phyloP scores from a whole-genome alignment of 2,329 filamentous ascomycete genomes.

The Penicillium carneum region DNA sequence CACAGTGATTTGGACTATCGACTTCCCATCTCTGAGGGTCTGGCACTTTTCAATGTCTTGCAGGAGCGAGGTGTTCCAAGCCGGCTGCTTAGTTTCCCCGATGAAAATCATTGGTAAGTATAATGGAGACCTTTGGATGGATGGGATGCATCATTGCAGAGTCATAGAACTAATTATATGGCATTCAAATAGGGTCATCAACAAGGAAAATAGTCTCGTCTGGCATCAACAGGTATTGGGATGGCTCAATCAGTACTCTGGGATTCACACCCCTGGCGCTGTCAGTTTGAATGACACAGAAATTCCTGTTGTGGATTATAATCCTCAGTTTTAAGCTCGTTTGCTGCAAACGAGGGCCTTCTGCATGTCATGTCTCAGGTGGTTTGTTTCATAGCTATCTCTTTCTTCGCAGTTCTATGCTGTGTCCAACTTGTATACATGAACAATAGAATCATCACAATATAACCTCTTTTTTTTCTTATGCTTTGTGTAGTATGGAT shows the following conservation, averaged over 20 bases:
- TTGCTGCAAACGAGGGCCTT: neutral
- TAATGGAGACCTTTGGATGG: neutral
- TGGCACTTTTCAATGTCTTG: slow-evolving; percentile 81
- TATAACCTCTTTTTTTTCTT: neutral
- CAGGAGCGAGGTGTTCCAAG: slow-evolving; percentile 77
- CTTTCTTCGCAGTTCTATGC: neutral
- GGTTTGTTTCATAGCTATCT: neutral
- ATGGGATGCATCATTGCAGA: neutral
- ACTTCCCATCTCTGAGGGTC: slow-evolving; percentile 79
- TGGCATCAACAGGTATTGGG: slow-evolving; percentile 85
- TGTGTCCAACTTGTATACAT: neutral
- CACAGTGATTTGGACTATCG: slow-evolving; percentile 87
- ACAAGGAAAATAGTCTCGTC: slow-evolving; percentile 84
- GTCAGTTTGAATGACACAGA: slow-evolving; percentile 45
- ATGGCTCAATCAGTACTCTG: slow-evolving; percentile 68
- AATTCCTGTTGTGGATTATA: slow-evolving; percentile 44
- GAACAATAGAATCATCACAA: neutral
- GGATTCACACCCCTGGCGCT: slow-evolving; percentile 42
- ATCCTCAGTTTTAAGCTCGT: slow-evolving; percentile 24
- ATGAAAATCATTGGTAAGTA: slow-evolving; percentile 67
- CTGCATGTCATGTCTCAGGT: neutral
- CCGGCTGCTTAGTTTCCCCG: slow-evolving; percentile 78
- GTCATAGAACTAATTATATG: neutral
- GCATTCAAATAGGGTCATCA: slow-evolving; percentile 68
- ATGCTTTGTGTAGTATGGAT: neutral